Conservation (phyloP, 345 rosid species). For the Turritis glabra region DNA sequence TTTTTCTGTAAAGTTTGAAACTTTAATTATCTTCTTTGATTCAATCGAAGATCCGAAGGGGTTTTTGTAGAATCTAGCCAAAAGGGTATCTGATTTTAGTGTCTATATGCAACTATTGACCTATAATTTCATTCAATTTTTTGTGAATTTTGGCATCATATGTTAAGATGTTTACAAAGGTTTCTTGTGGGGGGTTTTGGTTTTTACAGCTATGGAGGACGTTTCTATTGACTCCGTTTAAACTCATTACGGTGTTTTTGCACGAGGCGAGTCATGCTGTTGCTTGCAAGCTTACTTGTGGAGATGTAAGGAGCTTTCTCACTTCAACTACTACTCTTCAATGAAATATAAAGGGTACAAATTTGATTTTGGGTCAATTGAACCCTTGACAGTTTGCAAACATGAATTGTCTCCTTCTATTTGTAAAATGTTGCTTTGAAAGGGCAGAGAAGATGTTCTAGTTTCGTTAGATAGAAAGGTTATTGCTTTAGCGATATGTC, state of each 20-base stretch:
- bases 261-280: constrained; percentile 98
- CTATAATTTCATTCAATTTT: constrained; percentile 11
- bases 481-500: background rate
- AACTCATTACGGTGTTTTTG: constrained; percentile 92
- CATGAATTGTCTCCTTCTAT: too few species aligned
- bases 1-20: constrained; percentile 6
- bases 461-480: background rate
- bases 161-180: background rate
- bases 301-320: constrained; percentile 63
- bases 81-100: constrained; percentile 13
- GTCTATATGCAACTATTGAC: constrained; percentile 10
- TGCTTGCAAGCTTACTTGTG: constrained; percentile 98
- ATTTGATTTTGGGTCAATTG: background rate
- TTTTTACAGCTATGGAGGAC: constrained; percentile 88
- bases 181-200: constrained; percentile 9
- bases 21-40: constrained; percentile 12
- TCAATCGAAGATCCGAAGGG: constrained; percentile 9
- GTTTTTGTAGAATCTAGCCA: constrained; percentile 11
- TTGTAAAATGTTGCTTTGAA: background rate
- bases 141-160: background rate
- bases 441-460: background rate
- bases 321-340: constrained; percentile 11
- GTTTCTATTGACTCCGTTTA: constrained; percentile 77
- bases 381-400: background rate
- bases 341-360: constrained; percentile 4